Evolutionary conservation across 2,329 filamentous ascomycete genomes (phyloP), one percentile per base, ranked within the genome.

Genomic region (Fusarium ambrosium): DNA sequence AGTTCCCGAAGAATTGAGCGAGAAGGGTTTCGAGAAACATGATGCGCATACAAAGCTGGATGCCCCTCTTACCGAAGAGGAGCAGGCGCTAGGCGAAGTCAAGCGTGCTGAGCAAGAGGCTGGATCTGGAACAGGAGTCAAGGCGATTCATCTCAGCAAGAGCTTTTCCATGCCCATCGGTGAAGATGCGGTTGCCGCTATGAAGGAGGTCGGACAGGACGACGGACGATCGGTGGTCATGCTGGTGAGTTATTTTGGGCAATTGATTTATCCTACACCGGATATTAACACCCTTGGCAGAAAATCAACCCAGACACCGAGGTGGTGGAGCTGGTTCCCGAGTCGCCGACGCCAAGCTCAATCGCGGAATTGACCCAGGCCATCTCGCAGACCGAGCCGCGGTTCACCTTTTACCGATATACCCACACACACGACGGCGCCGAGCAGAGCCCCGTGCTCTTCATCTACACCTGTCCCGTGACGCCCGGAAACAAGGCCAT

Each of bases 401-500:
- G 94, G 51, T 96, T 94, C 82, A 92, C 92, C 8, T 95, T 97
- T 81, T 97, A 92, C 86, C 89, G 92, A 32, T 93, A 91, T 81
- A 85, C 83, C 14, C 88, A 92, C 79, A 88, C 88, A 48, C 84
- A 90, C 71, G 84, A 86, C 36, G 90, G 90, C 24, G 73, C 80
- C 55, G 83, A 88, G 69, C 85, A 86, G 62, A 88, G 86, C 65
- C 90, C 92, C 4, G 85, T 96, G 58, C 86, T 96, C 7, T 97
- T 97, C 85, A 91, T 97, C 80, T 96, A 95, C 84, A 96, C 94
- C 7, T 95, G 93, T 81, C 94, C 94, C 1, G 85, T 89, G 9
- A 88, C 92, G 6, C 84, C 89, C 0, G 89, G 86, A 32, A 90
- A 88, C 62, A 94, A 92, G 84, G 86, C 89, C 62, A 93, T 97